phyloP scores from a whole-genome alignment of 208 protist genomes.

The Leishmania tarentolae region DNA sequence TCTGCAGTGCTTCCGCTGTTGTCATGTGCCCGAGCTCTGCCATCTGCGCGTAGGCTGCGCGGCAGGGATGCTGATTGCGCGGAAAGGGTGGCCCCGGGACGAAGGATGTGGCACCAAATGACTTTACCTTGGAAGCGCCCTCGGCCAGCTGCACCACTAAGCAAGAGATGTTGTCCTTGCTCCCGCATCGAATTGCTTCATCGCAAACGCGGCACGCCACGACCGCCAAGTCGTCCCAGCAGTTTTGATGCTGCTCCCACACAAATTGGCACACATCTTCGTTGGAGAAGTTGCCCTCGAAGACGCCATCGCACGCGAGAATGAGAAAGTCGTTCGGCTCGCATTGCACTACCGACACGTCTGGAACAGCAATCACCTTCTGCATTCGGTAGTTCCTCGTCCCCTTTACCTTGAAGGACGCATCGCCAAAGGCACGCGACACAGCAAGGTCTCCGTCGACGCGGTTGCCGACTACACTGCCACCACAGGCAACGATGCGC shows the following conservation, averaged over 20 bases:
- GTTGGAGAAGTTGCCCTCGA: conserved; percentile 89
- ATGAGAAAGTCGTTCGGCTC: conserved; percentile 82
- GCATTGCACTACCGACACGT: conserved; percentile 71
- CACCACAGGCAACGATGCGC: conserved; percentile 88
- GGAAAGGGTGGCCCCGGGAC: conserved; percentile 80
- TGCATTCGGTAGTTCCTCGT: conserved; percentile 71
- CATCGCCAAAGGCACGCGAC: conserved; percentile 93
- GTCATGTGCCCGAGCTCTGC: conserved; percentile 58
- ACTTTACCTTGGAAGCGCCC: conserved; percentile 54
- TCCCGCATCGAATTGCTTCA: conserved; percentile 88
- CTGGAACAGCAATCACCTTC: conserved; percentile 88
- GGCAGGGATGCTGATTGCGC: conserved; percentile 72
- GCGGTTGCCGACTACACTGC: conserved; percentile 83
- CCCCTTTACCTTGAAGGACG: conserved; percentile 82
- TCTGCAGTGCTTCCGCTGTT: conserved; percentile 56
- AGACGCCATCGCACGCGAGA: conserved; percentile 91
- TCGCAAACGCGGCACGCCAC: conserved; percentile 83
- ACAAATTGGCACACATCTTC: conserved; percentile 85
- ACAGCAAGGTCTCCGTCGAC: conserved; percentile 95
- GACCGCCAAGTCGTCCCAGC: conserved; percentile 73
- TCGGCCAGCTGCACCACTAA: conserved; percentile 77
- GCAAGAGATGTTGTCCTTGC: conserved; percentile 93
- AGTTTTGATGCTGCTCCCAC: conserved; percentile 54
- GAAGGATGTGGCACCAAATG: conserved; percentile 60
- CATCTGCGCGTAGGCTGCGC: conserved; percentile 73